These are phyloP conservation scores for Astragalus glycyphyllos DNA, from an alignment of 306 rosid species.

Conservation along the genomic window DNA sequence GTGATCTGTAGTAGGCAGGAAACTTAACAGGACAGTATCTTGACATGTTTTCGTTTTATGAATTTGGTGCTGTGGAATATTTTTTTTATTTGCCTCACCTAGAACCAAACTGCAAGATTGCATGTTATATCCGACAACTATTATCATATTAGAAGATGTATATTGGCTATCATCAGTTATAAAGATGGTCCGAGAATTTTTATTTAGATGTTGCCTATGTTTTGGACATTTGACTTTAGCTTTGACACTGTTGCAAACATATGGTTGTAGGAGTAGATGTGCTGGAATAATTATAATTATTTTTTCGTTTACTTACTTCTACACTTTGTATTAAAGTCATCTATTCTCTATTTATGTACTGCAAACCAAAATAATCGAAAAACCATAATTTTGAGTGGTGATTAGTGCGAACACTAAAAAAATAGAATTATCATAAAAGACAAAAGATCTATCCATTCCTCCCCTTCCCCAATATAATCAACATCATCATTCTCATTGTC, in stretches of 20 bases:
- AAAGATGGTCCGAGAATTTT: conserved; percentile 14
- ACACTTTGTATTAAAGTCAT: too few species aligned
- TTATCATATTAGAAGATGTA: conserved; percentile 1
- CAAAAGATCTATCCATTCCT: too few species aligned
- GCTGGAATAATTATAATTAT: neutral
- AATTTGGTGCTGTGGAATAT: conserved; percentile 4
- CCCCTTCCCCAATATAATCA: too few species aligned
- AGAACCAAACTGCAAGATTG: conserved; percentile 16
- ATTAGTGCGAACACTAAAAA: too few species aligned
- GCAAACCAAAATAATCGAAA: too few species aligned
- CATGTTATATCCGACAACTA: conserved; percentile 21
- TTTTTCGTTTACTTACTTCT: conserved; percentile 10
- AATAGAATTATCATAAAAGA: too few species aligned
- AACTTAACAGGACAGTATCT: neutral
- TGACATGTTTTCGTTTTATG: conserved; percentile 14
- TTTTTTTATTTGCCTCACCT: neutral
- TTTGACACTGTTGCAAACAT: conserved; percentile 4
- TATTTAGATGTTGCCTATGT: conserved; percentile 1
- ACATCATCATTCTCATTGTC: too few species aligned
- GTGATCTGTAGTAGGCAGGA: conserved; percentile 21
- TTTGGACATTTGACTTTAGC: neutral
- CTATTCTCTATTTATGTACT: neutral
- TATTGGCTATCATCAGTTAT: neutral
- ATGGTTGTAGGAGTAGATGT: conserved; percentile 5
- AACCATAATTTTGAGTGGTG: too few species aligned